A percentile compares a stretch with the other conserved stretches of the same genome.
phyloP scores from a whole-genome alignment of 192 early-diverging fungal genomes.

The Mortierella antarctica region DNA sequence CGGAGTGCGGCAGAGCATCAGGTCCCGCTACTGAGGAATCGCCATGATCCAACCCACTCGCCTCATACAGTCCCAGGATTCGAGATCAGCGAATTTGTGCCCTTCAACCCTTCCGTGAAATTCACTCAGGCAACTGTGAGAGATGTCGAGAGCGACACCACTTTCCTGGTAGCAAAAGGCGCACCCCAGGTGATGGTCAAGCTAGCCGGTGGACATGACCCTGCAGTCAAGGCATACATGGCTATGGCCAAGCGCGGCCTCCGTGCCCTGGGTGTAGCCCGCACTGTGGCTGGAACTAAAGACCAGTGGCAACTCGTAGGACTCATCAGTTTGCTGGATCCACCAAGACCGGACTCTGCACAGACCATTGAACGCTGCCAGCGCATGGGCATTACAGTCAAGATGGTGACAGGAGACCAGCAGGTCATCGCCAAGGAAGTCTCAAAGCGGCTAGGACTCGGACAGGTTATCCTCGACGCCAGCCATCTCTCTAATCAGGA shows the following conservation, averaged over 20 bases:
- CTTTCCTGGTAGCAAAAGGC: slow-evolving; percentile 89
- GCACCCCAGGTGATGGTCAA: slow-evolving; percentile 77
- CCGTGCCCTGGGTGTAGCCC: slow-evolving; percentile 77
- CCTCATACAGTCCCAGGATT: slow-evolving; percentile 85
- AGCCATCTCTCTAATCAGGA: slow-evolving; percentile 74
- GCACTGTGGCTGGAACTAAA: slow-evolving; percentile 61
- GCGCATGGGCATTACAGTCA: slow-evolving; percentile 84
- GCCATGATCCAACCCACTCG: slow-evolving; percentile 17
- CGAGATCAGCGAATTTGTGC: slow-evolving; percentile 84
- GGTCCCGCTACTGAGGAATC: slow-evolving; percentile 51
- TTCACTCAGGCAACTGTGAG: slow-evolving; percentile 86
- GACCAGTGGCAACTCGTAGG: slow-evolving; percentile 84
- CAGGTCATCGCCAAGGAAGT: slow-evolving; percentile 92
- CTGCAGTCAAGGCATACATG: slow-evolving; percentile 63
- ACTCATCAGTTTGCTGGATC: slow-evolving; percentile 88
- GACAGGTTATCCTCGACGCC: slow-evolving; percentile 87
- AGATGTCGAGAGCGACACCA: slow-evolving; percentile 72
- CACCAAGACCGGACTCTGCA: slow-evolving; percentile 86
- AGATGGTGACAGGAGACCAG: slow-evolving; percentile 97
- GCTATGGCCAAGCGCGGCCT: slow-evolving; percentile 75
- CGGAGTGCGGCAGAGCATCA: slow-evolving; percentile 80
- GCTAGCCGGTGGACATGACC: slow-evolving; percentile 60
- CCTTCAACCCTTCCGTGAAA: slow-evolving; percentile 91
- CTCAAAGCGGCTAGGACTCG: slow-evolving; percentile 86
- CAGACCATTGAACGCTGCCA: slow-evolving; percentile 88